A percentile compares a stretch with the other conserved stretches of the same genome.
phyloP scores from a whole-genome alignment of 352 stramenopile genomes.

The Globisporangium ultimum region DNA sequence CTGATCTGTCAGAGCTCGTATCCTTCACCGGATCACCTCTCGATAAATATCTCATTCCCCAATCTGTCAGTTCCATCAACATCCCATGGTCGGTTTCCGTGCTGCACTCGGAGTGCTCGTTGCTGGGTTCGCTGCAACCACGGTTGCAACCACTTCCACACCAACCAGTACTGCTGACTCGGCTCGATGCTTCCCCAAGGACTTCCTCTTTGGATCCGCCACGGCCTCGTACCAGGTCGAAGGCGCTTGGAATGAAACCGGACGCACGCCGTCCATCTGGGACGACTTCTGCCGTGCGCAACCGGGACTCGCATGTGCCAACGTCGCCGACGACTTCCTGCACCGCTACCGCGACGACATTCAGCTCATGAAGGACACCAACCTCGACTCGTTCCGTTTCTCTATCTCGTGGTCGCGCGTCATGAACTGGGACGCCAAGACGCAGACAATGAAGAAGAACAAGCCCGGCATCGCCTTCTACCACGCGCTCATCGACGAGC shows the following conservation, averaged over 20 bases:
- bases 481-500: conserved; percentile 69
- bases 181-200: conserved; percentile 3
- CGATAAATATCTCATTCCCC: too few relatives aligned
- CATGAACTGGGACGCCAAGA: conserved; percentile 50
- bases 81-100: too few relatives aligned
- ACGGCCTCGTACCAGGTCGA: conserved; percentile 92
- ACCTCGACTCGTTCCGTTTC: conserved; percentile 84
- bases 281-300: conserved; percentile 6
- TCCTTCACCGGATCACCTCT: too few relatives aligned
- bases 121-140: too few relatives aligned
- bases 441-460: conserved; percentile 43
- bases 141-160: too few relatives aligned
- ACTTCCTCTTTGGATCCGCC: conserved; percentile 85
- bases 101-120: too few relatives aligned
- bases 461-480: conserved; percentile 80
- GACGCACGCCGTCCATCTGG: too few relatives aligned
- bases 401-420: conserved; percentile 86
- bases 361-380: conserved; percentile 72
- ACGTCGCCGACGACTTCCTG: conserved; percentile 87
- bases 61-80: too few relatives aligned
- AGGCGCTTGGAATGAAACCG: conserved; percentile 58
- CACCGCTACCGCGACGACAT: conserved; percentile 79
- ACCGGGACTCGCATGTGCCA: conserved; percentile 35
- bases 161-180: too few relatives aligned
- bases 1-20: too few relatives aligned